Evolutionary conservation across 2,329 filamentous ascomycete genomes (phyloP).

Genomic region (Verticillium klebahnii): DNA sequence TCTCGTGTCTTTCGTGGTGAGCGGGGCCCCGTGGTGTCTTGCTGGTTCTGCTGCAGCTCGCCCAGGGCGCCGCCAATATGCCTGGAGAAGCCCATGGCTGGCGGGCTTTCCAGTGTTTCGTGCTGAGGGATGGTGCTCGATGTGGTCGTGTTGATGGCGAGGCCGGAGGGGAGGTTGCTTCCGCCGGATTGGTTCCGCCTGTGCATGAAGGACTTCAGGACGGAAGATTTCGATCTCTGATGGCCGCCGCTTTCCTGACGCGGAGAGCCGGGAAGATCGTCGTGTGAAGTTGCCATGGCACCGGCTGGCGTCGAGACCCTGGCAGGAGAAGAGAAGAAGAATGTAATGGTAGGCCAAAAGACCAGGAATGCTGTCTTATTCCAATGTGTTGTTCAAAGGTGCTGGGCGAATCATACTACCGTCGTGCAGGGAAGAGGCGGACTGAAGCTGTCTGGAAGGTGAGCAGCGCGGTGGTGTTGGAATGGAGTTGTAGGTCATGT

Average conservation of each 20-base stretch:
- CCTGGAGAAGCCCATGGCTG: slow-evolving; percentile 28
- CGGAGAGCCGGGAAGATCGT: slow-evolving; percentile 4
- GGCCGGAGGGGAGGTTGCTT: slow-evolving; percentile 18
- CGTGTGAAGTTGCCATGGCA: slow-evolving; percentile 2
- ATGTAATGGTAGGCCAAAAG: background rate
- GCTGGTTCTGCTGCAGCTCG: slow-evolving; percentile 54
- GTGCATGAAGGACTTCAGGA: slow-evolving; percentile 45
- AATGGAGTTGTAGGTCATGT: background rate
- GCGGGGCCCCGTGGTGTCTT: slow-evolving; percentile 27
- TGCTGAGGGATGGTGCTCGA: background rate
- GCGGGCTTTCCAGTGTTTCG: slow-evolving; percentile 12
- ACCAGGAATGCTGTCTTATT: slow-evolving; percentile 1
- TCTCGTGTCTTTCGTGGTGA: slow-evolving; percentile 34
- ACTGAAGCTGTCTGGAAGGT: background rate
- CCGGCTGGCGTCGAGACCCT: background rate
- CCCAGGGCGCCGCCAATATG: slow-evolving; percentile 42
- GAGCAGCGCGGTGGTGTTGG: background rate
- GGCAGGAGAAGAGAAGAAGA: too few relatives aligned
- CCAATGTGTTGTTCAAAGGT: slow-evolving; percentile 2
- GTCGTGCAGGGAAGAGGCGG: background rate
- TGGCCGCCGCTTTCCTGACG: slow-evolving; percentile 16
- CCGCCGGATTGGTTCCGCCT: slow-evolving; percentile 43
- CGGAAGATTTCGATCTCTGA: slow-evolving; percentile 43
- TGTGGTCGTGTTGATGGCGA: slow-evolving; percentile 7
- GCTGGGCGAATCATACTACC: background rate